These are phyloP conservation scores for Thalassiosira profunda DNA, from an alignment of 108 stramenopile genomes.

Conservation along the genomic window DNA sequence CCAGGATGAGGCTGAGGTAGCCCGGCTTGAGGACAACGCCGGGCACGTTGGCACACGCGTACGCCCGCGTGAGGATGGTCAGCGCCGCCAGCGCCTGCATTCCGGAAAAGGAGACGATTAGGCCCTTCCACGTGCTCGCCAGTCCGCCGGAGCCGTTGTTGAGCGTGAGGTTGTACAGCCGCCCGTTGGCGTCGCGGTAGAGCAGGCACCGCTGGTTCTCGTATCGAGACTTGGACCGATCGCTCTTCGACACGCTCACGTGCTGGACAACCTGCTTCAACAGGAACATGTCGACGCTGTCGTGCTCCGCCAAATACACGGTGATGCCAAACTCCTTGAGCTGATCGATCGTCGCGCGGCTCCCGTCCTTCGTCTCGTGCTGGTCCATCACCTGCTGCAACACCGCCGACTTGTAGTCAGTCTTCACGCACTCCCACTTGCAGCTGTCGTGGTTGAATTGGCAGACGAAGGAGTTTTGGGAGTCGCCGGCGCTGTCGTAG, in stretches of 20 bases:
- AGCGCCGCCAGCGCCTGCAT: slow-evolving; percentile 61
- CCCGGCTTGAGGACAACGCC: slow-evolving; percentile 46
- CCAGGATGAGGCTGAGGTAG: slow-evolving; percentile 50
- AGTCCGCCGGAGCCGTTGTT: slow-evolving; percentile 43
- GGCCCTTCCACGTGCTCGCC: slow-evolving; percentile 48
- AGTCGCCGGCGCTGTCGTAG: slow-evolving; percentile 6
- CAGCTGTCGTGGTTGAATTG: slow-evolving; percentile 14
- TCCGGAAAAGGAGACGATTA: slow-evolving; percentile 52
- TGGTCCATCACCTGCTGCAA: slow-evolving; percentile 34
- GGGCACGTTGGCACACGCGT: slow-evolving; percentile 40
- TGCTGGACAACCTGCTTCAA: slow-evolving; percentile 43
- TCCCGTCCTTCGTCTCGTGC: slow-evolving; percentile 32
- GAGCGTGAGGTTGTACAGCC: slow-evolving; percentile 57
- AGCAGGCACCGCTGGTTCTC: slow-evolving; percentile 58
- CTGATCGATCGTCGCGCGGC: slow-evolving; percentile 39
- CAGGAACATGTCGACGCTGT: slow-evolving; percentile 19
- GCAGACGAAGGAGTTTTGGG: slow-evolving; percentile 34
- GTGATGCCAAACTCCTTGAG: slow-evolving; percentile 54
- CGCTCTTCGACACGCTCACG: slow-evolving; percentile 12
- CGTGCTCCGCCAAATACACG: slow-evolving; percentile 44
- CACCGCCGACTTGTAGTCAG: slow-evolving; percentile 30
- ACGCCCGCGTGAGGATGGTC: slow-evolving; percentile 48
- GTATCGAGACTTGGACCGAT: slow-evolving; percentile 6
- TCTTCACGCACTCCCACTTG: slow-evolving; percentile 20
- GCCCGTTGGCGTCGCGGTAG: slow-evolving; percentile 56